Evolutionary conservation across 2,329 filamentous ascomycete species (phyloP).

Genomic region (Fusarium tjaetaba): DNA sequence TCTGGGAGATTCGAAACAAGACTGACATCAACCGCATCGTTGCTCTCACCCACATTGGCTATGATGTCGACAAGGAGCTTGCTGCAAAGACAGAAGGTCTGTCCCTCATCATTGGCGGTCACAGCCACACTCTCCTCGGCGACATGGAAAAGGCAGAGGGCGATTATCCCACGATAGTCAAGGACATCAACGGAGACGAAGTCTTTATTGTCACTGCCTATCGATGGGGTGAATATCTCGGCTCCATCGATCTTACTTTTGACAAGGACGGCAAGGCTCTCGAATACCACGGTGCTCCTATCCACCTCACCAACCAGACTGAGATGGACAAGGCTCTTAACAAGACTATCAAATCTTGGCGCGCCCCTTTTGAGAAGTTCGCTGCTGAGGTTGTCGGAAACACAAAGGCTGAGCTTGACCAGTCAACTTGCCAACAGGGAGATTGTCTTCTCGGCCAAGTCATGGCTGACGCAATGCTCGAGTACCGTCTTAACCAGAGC

Average conservation of each 20-base stretch:
- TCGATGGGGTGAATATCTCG: conserved; percentile 75
- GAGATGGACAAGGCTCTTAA: conserved; percentile 66
- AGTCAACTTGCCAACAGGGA: conserved; percentile 64
- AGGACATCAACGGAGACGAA: conserved; percentile 70
- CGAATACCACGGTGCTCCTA: conserved; percentile 70
- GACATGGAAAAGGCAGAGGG: conserved; percentile 67
- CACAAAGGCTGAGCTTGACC: conserved; percentile 66
- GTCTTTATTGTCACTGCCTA: conserved; percentile 76
- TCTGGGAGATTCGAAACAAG: conserved; percentile 68
- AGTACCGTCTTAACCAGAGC: conserved; percentile 64
- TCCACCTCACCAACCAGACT: conserved; percentile 71
- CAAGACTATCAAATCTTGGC: conserved; percentile 67
- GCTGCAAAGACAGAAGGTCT: conserved; percentile 69
- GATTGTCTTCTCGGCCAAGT: conserved; percentile 69
- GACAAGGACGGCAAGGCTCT: conserved; percentile 69
- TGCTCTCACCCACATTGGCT: conserved; percentile 74
- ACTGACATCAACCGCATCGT: conserved; percentile 72
- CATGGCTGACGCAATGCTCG: conserved; percentile 68
- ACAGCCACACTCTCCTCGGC: conserved; percentile 69
- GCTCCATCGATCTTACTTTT: conserved; percentile 74
- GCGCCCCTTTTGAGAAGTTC: conserved; percentile 68
- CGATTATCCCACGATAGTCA: conserved; percentile 70
- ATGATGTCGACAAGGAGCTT: conserved; percentile 69
- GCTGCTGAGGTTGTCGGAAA: conserved; percentile 66
- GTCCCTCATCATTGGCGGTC: conserved; percentile 74